phyloP scores from a whole-genome alignment of 257 asterid species.

The Oldenlandia corymbosa region DNA sequence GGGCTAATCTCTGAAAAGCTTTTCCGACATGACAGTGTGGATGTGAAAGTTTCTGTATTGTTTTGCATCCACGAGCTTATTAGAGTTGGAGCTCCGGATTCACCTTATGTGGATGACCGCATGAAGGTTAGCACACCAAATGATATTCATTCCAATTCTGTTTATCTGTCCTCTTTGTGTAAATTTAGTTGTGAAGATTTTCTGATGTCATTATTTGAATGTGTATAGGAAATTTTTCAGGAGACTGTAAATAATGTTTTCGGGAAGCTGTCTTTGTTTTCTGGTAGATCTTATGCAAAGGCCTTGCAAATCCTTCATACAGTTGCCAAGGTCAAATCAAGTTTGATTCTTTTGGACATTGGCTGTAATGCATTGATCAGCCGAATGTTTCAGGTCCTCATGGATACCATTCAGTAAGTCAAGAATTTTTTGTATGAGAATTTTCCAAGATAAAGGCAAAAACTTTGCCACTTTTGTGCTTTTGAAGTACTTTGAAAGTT shows the following conservation, averaged over 20 bases:
- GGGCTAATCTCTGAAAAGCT: slow-evolving; percentile 24
- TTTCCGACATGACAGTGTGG: slow-evolving; percentile 17
- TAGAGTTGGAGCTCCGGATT: slow-evolving; percentile 27
- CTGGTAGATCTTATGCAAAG: slow-evolving; percentile 25
- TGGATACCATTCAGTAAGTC: slow-evolving; percentile 26
- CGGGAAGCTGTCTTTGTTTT: slow-evolving; percentile 21
- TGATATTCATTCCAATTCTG: neutral
- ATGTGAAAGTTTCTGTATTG: slow-evolving; percentile 25
- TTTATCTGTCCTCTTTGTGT: no score
- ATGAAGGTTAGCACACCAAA: slow-evolving; percentile 19
- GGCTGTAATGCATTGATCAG: slow-evolving; percentile 22
- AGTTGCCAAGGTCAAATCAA: slow-evolving; percentile 27
- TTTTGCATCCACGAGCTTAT: slow-evolving; percentile 28
- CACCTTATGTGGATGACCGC: slow-evolving; percentile 20
- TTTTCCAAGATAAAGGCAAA: no score
- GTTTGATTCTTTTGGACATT: slow-evolving; percentile 28
- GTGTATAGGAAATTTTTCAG: no score
- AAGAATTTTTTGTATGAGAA: no score
- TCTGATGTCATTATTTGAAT: no score
- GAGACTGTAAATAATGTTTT: no score
- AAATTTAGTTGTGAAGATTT: no score
- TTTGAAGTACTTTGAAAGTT: no score
- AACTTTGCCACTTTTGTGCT: no score
- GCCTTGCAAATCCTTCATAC: slow-evolving; percentile 25
- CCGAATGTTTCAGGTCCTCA: slow-evolving; percentile 24